These are phyloP conservation scores for Keqinozyma sinolaborantium DNA, from an alignment of 1,139 yeast genomes.

Conservation along the genomic window DNA sequence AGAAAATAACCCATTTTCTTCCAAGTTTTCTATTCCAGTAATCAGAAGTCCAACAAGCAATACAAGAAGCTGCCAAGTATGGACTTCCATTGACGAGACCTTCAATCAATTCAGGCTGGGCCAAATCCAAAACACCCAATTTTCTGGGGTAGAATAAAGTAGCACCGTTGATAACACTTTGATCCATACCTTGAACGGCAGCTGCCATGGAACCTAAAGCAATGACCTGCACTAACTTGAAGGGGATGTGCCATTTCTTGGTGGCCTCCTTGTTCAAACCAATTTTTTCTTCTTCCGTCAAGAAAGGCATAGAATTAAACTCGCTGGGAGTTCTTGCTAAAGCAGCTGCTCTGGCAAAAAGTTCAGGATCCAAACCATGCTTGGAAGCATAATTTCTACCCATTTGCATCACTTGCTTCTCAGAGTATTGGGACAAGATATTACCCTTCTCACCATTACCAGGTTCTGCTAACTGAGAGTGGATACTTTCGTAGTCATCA, in stretches of 20 bases:
- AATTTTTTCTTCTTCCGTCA: slow-evolving; percentile 57
- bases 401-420: slow-evolving; percentile 64
- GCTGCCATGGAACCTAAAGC: slow-evolving; percentile 85
- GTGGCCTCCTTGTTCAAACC: slow-evolving; percentile 56
- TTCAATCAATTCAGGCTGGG: slow-evolving; percentile 61
- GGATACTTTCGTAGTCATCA: slow-evolving; percentile 24
- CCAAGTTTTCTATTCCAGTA: slow-evolving; percentile 63
- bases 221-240: slow-evolving; percentile 57
- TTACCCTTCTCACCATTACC: slow-evolving; percentile 39
- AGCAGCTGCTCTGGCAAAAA: slow-evolving; percentile 73
- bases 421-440: slow-evolving; percentile 60
- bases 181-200: slow-evolving; percentile 93
- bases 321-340: slow-evolving; percentile 65
- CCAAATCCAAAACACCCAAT: slow-evolving; percentile 47
- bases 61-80: slow-evolving; percentile 66
- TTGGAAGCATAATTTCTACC: slow-evolving; percentile 67
- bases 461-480: slow-evolving; percentile 14
- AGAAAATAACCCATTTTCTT: slow-evolving; percentile 70
- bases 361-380: slow-evolving; percentile 61
- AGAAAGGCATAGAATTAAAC: slow-evolving; percentile 54
- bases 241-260: slow-evolving; percentile 65
- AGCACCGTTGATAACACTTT: slow-evolving; percentile 85
- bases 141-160: slow-evolving; percentile 60
- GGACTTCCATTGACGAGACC: slow-evolving; percentile 84
- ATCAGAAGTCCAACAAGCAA: slow-evolving; percentile 76